phyloP scores from a whole-genome alignment of 176 grass and related monocot genomes.

The Typha latifolia region DNA sequence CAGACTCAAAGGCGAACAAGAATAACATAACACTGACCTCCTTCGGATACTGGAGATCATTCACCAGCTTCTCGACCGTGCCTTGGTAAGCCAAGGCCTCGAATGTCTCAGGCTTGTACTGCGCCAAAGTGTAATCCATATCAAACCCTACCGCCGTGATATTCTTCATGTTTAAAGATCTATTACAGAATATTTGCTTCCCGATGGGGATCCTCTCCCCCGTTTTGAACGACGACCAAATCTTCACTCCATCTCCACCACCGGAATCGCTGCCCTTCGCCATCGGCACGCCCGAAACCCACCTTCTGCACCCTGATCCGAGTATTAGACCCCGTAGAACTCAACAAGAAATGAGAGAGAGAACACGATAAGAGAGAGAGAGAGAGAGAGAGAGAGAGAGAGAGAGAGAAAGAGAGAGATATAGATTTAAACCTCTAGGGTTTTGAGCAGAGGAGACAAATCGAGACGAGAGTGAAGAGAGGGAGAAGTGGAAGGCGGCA shows the following conservation, averaged over 20 bases:
- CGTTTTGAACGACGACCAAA: conserved; percentile 27
- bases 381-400: not conserved
- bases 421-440: conserved; percentile 20
- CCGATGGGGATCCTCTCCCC: conserved; percentile 55
- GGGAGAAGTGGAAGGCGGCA: conserved; percentile 29
- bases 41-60: conserved; percentile 68
- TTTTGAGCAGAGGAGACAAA: conserved; percentile 19
- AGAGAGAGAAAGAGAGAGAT: not conserved
- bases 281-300: conserved; percentile 3
- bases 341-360: not conserved
- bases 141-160: conserved; percentile 93
- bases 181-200: conserved; percentile 91
- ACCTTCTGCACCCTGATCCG: conserved; percentile 13
- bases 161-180: conserved; percentile 98
- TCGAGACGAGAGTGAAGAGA: conserved; percentile 28
- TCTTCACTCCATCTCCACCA: not conserved
- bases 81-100: conserved; percentile 89
- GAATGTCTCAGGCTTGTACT: conserved; percentile 91
- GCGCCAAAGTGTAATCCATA: conserved; percentile 98
- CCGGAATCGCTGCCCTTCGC: not conserved
- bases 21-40: conserved; percentile 46
- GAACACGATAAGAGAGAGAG: not conserved
- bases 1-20: not conserved
- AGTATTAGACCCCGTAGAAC: not conserved
- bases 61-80: conserved; percentile 80